Percentiles rank a stretch among this genome's conserved stretches.
Conservation (phyloP, 2,329 filamentous ascomycete species). For the Aspergillus tamarii region DNA sequence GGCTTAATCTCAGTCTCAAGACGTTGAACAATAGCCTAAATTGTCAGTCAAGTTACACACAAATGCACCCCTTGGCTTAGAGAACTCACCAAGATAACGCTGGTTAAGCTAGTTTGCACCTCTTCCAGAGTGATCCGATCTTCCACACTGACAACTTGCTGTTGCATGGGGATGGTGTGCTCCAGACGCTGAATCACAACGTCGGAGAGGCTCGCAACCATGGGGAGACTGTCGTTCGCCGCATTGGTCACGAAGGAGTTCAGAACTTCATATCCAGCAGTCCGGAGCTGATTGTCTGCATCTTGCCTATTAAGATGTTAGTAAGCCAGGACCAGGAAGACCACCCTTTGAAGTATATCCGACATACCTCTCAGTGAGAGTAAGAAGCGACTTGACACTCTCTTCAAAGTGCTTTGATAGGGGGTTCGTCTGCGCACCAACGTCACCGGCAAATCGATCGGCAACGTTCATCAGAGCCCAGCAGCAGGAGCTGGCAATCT, state of each 20-base stretch:
- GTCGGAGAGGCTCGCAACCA: slow-evolving; percentile 80
- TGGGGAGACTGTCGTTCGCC: slow-evolving; percentile 78
- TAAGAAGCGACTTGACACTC: slow-evolving; percentile 81
- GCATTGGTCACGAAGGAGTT: slow-evolving; percentile 92
- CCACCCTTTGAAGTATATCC: background rate
- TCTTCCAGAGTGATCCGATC: slow-evolving; percentile 95
- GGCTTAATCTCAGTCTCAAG: slow-evolving; percentile 89
- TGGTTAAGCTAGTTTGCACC: slow-evolving; percentile 94
- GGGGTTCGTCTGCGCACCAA: slow-evolving; percentile 76
- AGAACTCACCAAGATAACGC: slow-evolving; percentile 70
- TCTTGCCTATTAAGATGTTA: slow-evolving; percentile 56
- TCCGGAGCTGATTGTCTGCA: slow-evolving; percentile 85
- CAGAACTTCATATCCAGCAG: slow-evolving; percentile 94
- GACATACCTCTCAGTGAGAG: slow-evolving; percentile 73
- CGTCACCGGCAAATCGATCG: slow-evolving; percentile 89
- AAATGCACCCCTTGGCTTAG: background rate
- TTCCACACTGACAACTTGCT: slow-evolving; percentile 94
- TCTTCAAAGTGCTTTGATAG: slow-evolving; percentile 91
- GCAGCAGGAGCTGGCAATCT: slow-evolving; percentile 98
- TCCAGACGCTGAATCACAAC: slow-evolving; percentile 90
- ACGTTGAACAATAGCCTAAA: slow-evolving; percentile 77
- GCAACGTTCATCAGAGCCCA: slow-evolving; percentile 99
- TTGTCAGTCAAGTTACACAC: slow-evolving; percentile 14
- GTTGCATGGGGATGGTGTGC: slow-evolving; percentile 84
- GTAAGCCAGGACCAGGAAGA: background rate